Base-by-base conservation (phyloP, 805 yeast genomes). In the Candida maris region DNA sequence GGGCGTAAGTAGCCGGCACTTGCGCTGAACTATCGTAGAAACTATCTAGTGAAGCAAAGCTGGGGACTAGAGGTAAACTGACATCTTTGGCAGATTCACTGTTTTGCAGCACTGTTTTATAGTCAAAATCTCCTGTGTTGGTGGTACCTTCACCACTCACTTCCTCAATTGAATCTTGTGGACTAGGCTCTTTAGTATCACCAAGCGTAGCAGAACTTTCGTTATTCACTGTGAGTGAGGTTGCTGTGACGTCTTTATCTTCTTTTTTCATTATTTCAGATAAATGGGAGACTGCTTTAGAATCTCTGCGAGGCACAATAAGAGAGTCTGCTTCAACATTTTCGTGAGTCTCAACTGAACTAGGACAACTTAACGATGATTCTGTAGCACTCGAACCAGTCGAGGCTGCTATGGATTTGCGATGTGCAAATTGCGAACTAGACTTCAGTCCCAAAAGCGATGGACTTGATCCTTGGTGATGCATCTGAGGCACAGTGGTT, bases 41-140 rank as follows among this genome's bases (percentile, higher is more conserved):
- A 54, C 88, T 78, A 51, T 81, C 88, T 52, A 84, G 62, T 0
- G 89, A 82, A 1, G 91, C 91, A 65, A 81, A 82, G 43, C 88
- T 81, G 27, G 84, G 85, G 42, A 77, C 80, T 12, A 80, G 65
- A 0, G 86, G 86, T 26, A 82, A 15, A 37, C 44, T 33, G 2
- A 35, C 46, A 8, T 44, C 35, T 17, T 42, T 38, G 9, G 23
- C 17, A 3, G 20, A 17, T 7, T 43, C 49, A 7, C 39, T 24
- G n/a, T 35, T 20, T 14, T 35, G 32, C 9, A 51, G 36, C 4
- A 48, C 56, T 13, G 42, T 39, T 38, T 52, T 37, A 33, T 33
- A 55, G 27, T 53, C 61, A 34, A 36, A 55, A 14, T 27, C 20
- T 4, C 26, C 19, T 16, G 23, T 12, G 3, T 42, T 32, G 15